Evolutionary conservation across 306 rosid genomes (phyloP).

Genomic region (Vigna unguiculata): DNA sequence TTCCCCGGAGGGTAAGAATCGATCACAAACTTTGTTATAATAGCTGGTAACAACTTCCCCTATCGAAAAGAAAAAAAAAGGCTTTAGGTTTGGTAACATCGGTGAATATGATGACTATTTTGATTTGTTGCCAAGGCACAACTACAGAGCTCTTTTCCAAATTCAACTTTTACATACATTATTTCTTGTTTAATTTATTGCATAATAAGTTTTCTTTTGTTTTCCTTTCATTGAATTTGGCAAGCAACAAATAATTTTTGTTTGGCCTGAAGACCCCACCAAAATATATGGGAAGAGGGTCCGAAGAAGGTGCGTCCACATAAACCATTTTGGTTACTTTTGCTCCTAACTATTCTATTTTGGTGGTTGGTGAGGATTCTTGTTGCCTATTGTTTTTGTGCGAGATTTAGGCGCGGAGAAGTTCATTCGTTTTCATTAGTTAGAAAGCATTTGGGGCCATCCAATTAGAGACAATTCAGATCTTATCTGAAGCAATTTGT

Average conservation of each 20-base stretch:
- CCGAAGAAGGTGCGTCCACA: slow-evolving; percentile 46
- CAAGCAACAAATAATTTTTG: slow-evolving; percentile 45
- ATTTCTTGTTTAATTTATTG: slow-evolving; percentile 12
- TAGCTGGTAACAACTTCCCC: slow-evolving; percentile 53
- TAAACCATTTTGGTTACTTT: background rate
- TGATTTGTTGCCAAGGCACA: slow-evolving; percentile 48
- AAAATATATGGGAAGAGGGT: slow-evolving; percentile 39
- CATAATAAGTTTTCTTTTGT: background rate
- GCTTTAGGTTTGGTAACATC: slow-evolving; percentile 48
- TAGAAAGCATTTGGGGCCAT: slow-evolving; percentile 42
- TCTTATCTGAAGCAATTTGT: slow-evolving; percentile 49
- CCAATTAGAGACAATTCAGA: slow-evolving; percentile 31
- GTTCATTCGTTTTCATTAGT: slow-evolving; percentile 20
- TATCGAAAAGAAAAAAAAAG: background rate
- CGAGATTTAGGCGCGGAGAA: slow-evolving; percentile 17
- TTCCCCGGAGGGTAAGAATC: slow-evolving; percentile 36
- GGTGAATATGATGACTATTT: slow-evolving; percentile 44
- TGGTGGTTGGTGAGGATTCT: slow-evolving; percentile 50
- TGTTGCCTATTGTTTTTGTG: slow-evolving; percentile 28
- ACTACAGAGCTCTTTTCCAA: slow-evolving; percentile 32
- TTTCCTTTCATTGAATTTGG: slow-evolving; percentile 32
- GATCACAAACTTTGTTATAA: slow-evolving; percentile 23
- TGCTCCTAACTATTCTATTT: background rate
- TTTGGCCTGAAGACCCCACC: slow-evolving; percentile 56
- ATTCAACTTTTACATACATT: slow-evolving; percentile 29